Percentiles rank a stretch among this genome's conserved stretches.
Conservation (phyloP, 129 eudicot genomes). For the Cynara cardunculus region DNA sequence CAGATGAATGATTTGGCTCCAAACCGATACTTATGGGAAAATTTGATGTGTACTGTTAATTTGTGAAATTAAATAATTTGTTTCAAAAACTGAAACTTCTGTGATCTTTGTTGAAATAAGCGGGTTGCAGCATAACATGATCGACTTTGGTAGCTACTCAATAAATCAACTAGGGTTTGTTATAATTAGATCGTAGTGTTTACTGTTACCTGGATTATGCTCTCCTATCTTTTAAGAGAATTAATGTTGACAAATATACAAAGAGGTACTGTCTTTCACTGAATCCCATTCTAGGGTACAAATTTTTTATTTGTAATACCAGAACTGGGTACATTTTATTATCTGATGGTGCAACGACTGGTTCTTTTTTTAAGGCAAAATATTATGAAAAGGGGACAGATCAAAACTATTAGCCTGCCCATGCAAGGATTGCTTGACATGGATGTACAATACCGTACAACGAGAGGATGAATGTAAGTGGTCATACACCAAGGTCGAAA, state of each 20-base stretch:
- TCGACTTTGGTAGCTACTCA: neutral
- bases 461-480: too few relatives aligned
- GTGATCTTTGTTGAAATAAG: neutral
- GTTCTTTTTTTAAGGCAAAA: too few relatives aligned
- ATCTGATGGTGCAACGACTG: too few relatives aligned
- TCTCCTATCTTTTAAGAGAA: neutral
- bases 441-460: too few relatives aligned
- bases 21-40: neutral
- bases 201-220: neutral
- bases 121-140: neutral
- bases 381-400: too few relatives aligned
- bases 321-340: neutral
- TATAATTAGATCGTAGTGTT: neutral
- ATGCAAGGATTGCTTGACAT: too few relatives aligned
- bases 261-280: neutral
- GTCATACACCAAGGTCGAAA: too few relatives aligned
- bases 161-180: neutral
- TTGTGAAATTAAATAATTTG: neutral
- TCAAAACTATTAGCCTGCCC: too few relatives aligned
- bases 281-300: neutral
- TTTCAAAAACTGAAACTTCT: neutral
- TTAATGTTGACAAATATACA: neutral
- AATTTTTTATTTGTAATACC: too few relatives aligned
- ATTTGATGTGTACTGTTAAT: neutral
- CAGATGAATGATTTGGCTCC: neutral